Percentiles rank a stretch among this genome's conserved stretches.
phyloP scores from a whole-genome alignment of 257 asterid genomes.

The Rhazya stricta region DNA sequence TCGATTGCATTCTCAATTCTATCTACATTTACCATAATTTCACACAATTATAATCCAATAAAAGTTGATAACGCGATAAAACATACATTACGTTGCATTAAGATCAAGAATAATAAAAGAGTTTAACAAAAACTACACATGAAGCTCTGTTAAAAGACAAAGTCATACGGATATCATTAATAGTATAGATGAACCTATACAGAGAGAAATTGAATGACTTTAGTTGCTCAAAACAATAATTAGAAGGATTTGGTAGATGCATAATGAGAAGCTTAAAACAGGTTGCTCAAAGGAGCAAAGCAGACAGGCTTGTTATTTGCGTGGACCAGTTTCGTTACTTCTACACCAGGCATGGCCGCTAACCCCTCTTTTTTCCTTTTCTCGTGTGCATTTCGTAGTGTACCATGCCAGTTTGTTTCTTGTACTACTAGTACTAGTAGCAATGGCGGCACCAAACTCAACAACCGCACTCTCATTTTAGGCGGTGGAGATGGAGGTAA shows the following conservation, averaged over 20 bases:
- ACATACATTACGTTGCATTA: too few relatives aligned
- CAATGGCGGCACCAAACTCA: conserved; percentile 36
- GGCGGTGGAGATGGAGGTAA: too few relatives aligned
- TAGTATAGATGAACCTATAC: neutral
- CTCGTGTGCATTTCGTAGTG: neutral
- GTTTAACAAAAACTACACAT: too few relatives aligned
- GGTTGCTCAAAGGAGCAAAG: neutral
- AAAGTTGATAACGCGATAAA: too few relatives aligned
- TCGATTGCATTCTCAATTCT: too few relatives aligned
- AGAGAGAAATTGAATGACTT: neutral
- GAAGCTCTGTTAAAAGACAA: too few relatives aligned
- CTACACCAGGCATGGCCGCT: neutral
- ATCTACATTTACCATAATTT: too few relatives aligned
- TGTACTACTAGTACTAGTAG: neutral
- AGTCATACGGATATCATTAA: too few relatives aligned
- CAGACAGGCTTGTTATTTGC: neutral
- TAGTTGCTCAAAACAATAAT: neutral
- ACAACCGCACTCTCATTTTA: conserved; percentile 38
- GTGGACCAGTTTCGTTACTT: conserved; percentile 1
- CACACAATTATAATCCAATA: too few relatives aligned
- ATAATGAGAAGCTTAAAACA: neutral
- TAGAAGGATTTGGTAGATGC: conserved; percentile 1
- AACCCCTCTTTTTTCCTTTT: neutral
- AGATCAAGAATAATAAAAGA: too few relatives aligned
- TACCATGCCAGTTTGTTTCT: neutral